These are phyloP conservation scores for Austroboletus olivaceoglutinosus DNA, from an alignment of 1,284 basidiomycete species.

Conservation along the genomic window DNA sequence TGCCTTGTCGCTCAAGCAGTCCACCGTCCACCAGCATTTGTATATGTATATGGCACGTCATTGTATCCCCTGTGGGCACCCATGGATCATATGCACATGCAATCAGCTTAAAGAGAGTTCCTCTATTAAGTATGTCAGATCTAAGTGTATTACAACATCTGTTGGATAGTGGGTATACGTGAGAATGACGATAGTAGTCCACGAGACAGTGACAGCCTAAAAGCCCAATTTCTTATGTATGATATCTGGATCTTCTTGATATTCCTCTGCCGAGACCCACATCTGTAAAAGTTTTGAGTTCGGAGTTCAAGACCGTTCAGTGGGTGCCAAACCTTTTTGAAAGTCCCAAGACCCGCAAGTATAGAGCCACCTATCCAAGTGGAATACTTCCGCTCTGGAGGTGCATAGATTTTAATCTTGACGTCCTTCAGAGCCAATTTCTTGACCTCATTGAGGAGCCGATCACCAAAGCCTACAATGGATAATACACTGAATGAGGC, in stretches of 20 bases:
- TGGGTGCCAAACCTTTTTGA: slow-evolving; percentile 80
- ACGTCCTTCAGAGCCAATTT: slow-evolving; percentile 95
- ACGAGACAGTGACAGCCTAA: slow-evolving; percentile 32
- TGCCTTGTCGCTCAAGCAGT: slow-evolving; percentile 36
- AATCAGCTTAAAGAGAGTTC: slow-evolving; percentile 28
- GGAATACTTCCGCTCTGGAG: slow-evolving; percentile 99
- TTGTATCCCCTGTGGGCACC: slow-evolving; percentile 31
- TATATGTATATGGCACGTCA: slow-evolving; percentile 45
- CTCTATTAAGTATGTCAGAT: slow-evolving; percentile 32
- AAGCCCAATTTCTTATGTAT: slow-evolving; percentile 92
- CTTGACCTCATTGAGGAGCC: slow-evolving; percentile 94
- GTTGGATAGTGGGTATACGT: slow-evolving; percentile 34
- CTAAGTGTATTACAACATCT: slow-evolving; percentile 34
- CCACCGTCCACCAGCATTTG: slow-evolving; percentile 36
- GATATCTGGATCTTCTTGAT: slow-evolving; percentile 98
- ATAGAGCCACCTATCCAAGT: slow-evolving; percentile 99
- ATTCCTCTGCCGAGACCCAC: slow-evolving; percentile 99
- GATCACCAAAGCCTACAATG: slow-evolving; percentile 86
- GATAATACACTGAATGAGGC: slow-evolving; percentile 8
- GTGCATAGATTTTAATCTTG: slow-evolving; percentile 99
- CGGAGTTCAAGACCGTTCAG: slow-evolving; percentile 1
- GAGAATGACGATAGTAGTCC: slow-evolving; percentile 14
- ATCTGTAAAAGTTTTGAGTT: slow-evolving; percentile 53
- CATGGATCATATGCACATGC: slow-evolving; percentile 49
- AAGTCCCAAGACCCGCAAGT: slow-evolving; percentile 92